Percentiles rank a stretch among this genome's conserved stretches.
Conservation (phyloP, 1,284 basidiomycete genomes). For the Malassezia psittaci region DNA sequence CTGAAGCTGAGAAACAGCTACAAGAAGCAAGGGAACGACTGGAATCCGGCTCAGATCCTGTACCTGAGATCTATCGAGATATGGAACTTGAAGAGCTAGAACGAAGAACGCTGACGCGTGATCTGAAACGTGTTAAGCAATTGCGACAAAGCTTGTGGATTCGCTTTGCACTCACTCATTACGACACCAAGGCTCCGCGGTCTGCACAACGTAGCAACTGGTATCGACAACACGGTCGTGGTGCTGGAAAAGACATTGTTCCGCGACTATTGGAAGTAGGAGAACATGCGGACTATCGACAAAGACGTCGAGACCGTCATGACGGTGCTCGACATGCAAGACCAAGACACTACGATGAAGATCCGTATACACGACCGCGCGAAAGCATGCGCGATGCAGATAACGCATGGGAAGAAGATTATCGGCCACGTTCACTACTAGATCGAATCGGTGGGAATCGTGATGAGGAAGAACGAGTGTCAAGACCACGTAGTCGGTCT, state of each 20-base stretch:
- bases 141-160: conserved; percentile 28
- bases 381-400: background rate
- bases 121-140: conserved; percentile 19
- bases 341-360: background rate
- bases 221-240: conserved; percentile 40
- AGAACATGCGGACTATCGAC: conserved; percentile 10
- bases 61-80: conserved; percentile 42
- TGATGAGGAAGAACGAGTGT: background rate
- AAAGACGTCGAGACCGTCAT: background rate
- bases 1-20: conserved; percentile 4
- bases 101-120: conserved; percentile 4
- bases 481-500: conserved; percentile 6
- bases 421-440: background rate
- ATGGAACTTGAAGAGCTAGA: conserved; percentile 35
- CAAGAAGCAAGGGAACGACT: conserved; percentile 2
- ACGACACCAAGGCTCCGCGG: conserved; percentile 32
- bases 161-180: conserved; percentile 27
- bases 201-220: conserved; percentile 31
- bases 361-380: conserved; percentile 1
- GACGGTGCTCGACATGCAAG: background rate
- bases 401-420: conserved; percentile 11
- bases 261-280: conserved; percentile 36
- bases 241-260: conserved; percentile 43
- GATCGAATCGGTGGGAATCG: background rate
- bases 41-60: conserved; percentile 20